These are phyloP conservation scores for Geotrichum fermentans DNA, from an alignment of 1,139 yeast species.

Conservation along the genomic window DNA sequence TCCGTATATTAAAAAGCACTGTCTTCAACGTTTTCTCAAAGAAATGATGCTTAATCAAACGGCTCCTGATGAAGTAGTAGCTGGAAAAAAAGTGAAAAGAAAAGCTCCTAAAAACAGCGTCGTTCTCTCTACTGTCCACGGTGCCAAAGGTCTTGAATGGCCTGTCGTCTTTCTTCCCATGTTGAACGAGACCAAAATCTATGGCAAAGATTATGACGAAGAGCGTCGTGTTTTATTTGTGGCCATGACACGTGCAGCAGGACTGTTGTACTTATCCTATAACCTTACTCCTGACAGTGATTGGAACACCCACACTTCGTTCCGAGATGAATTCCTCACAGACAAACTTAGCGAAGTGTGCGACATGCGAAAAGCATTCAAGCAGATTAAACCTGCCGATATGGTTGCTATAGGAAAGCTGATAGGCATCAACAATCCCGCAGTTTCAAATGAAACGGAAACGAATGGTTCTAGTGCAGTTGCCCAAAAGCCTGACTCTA, in stretches of 20 bases:
- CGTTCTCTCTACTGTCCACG: slow-evolving; percentile 69
- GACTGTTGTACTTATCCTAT: slow-evolving; percentile 11
- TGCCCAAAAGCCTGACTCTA: too few relatives aligned
- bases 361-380: too few relatives aligned
- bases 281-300: not conserved
- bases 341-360: too few relatives aligned
- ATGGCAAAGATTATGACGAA: slow-evolving; percentile 42
- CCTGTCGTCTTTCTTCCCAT: slow-evolving; percentile 78
- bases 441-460: too few relatives aligned
- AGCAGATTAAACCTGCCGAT: too few relatives aligned
- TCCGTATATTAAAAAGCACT: slow-evolving; percentile 3
- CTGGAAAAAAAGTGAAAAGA: not conserved
- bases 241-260: slow-evolving; percentile 65
- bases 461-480: too few relatives aligned
- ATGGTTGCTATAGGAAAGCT: too few relatives aligned
- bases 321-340: too few relatives aligned
- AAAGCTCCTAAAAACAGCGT: slow-evolving; percentile 7
- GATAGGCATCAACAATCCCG: too few relatives aligned
- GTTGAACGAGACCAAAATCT: slow-evolving; percentile 56
- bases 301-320: too few relatives aligned
- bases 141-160: slow-evolving; percentile 88
- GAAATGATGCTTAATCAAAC: not conserved
- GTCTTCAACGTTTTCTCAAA: slow-evolving; percentile 10
- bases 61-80: not conserved
- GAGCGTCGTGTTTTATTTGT: slow-evolving; percentile 80